These are phyloP conservation scores for Phytophthora niederhauseri DNA, from an alignment of 352 stramenopile species.

Conservation along the genomic window DNA sequence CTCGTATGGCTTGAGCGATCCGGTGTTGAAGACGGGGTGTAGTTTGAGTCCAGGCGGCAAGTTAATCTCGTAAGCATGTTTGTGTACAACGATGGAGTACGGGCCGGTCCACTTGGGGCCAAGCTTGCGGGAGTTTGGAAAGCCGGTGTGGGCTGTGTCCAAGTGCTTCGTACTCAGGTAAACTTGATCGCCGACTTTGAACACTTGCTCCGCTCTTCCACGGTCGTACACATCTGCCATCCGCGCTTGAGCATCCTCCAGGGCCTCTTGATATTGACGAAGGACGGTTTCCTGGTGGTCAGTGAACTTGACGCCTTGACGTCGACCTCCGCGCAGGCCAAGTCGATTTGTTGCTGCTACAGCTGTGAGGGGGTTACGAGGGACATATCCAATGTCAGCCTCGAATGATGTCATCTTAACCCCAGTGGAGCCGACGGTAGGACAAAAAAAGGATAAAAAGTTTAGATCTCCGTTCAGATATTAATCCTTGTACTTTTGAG, in stretches of 20 bases:
- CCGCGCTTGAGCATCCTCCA: constrained; percentile 3
- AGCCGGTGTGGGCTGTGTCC: constrained; percentile 2
- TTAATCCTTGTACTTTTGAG: too few relatives aligned
- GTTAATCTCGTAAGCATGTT: neutral
- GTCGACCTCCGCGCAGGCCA: neutral
- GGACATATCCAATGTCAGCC: neutral
- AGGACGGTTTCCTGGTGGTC: neutral
- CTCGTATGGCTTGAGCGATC: neutral
- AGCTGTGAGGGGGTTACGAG: neutral
- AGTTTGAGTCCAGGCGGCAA: neutral
- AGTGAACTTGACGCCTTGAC: neutral
- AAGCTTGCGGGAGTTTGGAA: neutral
- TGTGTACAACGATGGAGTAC: neutral
- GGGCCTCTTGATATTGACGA: constrained; percentile 7
- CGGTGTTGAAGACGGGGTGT: neutral
- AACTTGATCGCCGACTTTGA: constrained; percentile 4
- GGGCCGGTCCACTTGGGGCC: neutral
- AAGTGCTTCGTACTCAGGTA: constrained; percentile 1
- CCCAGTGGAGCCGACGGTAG: too few relatives aligned
- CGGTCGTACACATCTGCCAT: constrained; percentile 6
- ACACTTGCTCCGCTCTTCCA: constrained; percentile 5
- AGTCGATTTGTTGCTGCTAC: neutral
- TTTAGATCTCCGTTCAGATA: too few relatives aligned
- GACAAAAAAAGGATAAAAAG: too few relatives aligned
- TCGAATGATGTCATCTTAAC: neutral